phyloP scores from a whole-genome alignment of 2,329 filamentous ascomycete species.

The Ustilaginoidea virens region DNA sequence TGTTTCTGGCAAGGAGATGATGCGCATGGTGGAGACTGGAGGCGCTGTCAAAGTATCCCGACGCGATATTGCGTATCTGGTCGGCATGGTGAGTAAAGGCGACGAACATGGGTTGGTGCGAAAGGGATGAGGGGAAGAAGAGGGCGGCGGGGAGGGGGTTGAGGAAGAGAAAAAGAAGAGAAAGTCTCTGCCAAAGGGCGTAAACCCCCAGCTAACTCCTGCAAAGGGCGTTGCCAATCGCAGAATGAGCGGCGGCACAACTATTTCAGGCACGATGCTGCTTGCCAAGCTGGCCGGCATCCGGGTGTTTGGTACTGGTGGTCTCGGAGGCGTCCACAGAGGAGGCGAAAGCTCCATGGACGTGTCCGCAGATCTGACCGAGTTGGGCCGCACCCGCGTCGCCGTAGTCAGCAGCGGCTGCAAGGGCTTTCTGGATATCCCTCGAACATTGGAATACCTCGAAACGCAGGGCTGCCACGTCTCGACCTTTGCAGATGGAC shows the following conservation, averaged over 20 bases:
- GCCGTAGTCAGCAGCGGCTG: constrained; percentile 82
- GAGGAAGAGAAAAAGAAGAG: too few species aligned
- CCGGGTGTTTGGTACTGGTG: constrained; percentile 84
- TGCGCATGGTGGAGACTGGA: constrained; percentile 50
- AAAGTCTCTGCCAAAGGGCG: too few species aligned
- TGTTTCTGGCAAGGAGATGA: constrained; percentile 55
- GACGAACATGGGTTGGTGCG: neutral
- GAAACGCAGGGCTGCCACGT: constrained; percentile 66
- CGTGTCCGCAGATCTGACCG: constrained; percentile 86
- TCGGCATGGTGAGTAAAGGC: constrained; percentile 50
- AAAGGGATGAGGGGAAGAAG: too few species aligned
- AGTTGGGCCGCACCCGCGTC: constrained; percentile 78
- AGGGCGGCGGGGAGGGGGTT: too few species aligned
- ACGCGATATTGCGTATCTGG: constrained; percentile 69
- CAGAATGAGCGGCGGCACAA: constrained; percentile 75
- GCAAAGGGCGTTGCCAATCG: constrained; percentile 44
- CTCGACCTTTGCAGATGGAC: constrained; percentile 77
- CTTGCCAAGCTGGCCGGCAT: constrained; percentile 78
- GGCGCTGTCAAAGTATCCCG: constrained; percentile 72
- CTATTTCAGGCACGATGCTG: constrained; percentile 84
- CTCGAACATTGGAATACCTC: constrained; percentile 66
- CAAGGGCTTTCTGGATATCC: constrained; percentile 92
- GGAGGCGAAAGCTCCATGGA: constrained; percentile 80
- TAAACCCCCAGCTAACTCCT: too few species aligned
- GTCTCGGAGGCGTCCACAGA: constrained; percentile 85